Base-by-base conservation (phyloP, 23 red algal species). In the Pyropia yezoensis region DNA sequence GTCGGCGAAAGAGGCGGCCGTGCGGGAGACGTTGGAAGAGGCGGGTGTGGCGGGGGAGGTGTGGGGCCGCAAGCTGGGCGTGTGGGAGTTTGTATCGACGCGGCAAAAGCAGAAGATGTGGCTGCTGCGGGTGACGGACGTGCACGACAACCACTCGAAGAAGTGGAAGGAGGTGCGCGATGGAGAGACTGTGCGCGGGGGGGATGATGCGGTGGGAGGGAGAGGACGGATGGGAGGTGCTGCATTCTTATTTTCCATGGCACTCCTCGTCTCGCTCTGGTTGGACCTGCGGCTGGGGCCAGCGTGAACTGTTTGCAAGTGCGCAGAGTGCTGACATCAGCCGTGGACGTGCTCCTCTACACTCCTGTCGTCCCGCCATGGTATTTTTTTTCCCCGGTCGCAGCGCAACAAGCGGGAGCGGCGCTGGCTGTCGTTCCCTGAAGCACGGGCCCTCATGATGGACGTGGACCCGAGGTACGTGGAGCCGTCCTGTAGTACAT, bases 1-100 rank as follows among this genome's bases (percentile, higher is more conserved):
- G 63, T 71, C 73, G 51, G 62, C 61, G 15, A 89, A 85, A 50
- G 72, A 73, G 15, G 81, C 83, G 14, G 91, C 91, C 5, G 45
- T 85, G 11, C 83, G 91, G 24, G 91, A 96, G 61, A 96, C 91
- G 63, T 60, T 64, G 19, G 91, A 96, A 72, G 91, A 96, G 63
- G 91, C 76, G 29, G 91, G 91, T 16, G 91, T 89, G 18, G 52
- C 53, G 22, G 91, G 91, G 2, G 55, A 65, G 20, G 33, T 89
- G 21, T 47, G 39, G 39, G 71, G 67, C 20, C 72, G 72, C 20
- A 96, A 96, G 60, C 47, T 96, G 13, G 91, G 91, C 18, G 73
- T 66, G 45, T 96, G 85, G 83, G 50, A 32, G 26, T 60, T 79
- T 33, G 64, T 58, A 17, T 47, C 22, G 33, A 75, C 67, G 11